Base-by-base conservation (phyloP, 1,284 basidiomycete genomes). In the Cystobasidium slooffiae region DNA sequence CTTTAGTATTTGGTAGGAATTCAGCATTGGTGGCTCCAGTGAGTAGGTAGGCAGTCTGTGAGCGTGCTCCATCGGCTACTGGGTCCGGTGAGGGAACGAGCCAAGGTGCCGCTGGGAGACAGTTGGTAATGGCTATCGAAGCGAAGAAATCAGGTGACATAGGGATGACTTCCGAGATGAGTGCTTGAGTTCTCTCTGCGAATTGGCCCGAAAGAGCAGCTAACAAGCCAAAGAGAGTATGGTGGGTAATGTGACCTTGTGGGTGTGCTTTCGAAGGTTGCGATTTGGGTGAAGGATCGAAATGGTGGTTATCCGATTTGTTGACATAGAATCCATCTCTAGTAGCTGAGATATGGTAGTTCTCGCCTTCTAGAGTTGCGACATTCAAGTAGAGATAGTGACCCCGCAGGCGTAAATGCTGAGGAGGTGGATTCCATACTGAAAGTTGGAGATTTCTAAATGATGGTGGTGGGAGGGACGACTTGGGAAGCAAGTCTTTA, bases 401-500 rank as follows among this genome's bases (percentile, higher is more conserved):
- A 47, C 86, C 86, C 75, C 80, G 76, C 52, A 86, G 83, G 53
- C 84, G 84, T 47, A 83, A 81, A 76, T 86, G 85, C 31, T 86
- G 85, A 7, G 86, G 85, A 39, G 86, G 86, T 31, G 86, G 86
- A 80, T 86, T 87, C 86, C 87, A 88, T n/a, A 84, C 83, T 37
- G 86, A 85, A 64, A 88, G 80, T 75, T 84, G 31, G 66, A 78
- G 75, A 64, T 70, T 74, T 76, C 78, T 74, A 68, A 77, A 63
- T 20, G 66, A 62, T 39, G 63, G 49, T 14, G 69, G 56, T 46
- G 66, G 66, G 16, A 74, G 64, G 1, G 75, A 63, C 16, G 68
- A 20, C 10, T 61, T 24, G 22, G 62, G 51, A 4, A 73, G 63
- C 46, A 65, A 63, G 3, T 58, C 70, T 49, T 55, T 69, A 47